A percentile compares a stretch with the other conserved stretches of the same genome.
Conservation (phyloP, 1,284 basidiomycete genomes). For the Trichosporon sp. region DNA sequence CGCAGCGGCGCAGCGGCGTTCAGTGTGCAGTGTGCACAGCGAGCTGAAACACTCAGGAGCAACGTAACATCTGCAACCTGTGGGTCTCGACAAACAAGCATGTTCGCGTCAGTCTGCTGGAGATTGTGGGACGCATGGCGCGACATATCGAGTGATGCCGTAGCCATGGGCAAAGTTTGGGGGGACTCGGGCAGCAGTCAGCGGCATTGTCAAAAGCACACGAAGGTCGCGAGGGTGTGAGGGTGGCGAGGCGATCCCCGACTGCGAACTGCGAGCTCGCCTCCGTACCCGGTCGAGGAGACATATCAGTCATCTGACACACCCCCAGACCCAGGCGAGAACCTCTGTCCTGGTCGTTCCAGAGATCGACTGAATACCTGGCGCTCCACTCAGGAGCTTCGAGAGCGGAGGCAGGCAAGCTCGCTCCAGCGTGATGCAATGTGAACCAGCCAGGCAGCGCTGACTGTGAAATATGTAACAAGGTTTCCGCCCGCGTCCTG, state of each 20-base stretch:
- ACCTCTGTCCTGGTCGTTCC: background rate
- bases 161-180: background rate
- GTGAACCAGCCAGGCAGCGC: background rate
- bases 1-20: background rate
- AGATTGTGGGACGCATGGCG: background rate
- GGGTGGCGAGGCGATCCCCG: background rate
- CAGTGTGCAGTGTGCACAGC: background rate
- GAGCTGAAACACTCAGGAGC: conserved; percentile 4
- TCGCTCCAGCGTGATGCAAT: background rate
- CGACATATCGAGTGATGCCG: background rate
- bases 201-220: background rate
- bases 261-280: background rate
- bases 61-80: background rate
- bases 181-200: background rate
- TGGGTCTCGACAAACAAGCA: conserved; percentile 15
- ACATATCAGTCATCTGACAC: background rate
- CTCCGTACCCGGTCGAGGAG: background rate
- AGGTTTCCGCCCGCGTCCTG: conserved; percentile 8
- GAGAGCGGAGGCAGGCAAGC: background rate
- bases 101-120: conserved; percentile 4
- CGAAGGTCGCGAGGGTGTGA: background rate
- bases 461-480: conserved; percentile 12
- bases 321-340: background rate
- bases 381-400: background rate
- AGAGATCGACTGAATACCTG: background rate